phyloP scores from a whole-genome alignment of 306 rosid species.

The cucumber (Cucumis sativus) region DNA sequence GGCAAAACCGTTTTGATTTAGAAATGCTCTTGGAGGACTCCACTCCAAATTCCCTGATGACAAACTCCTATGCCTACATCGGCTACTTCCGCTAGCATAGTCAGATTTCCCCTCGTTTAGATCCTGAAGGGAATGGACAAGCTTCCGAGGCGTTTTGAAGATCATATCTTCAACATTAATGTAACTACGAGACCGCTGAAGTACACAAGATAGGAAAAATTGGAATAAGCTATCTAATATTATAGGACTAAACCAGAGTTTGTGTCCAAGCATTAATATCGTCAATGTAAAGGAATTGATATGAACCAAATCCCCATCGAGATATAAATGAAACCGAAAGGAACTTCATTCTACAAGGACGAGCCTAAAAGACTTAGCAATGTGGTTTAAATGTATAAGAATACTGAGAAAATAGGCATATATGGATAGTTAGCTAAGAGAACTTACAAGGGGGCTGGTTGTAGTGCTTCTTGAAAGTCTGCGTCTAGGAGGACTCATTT shows the following conservation, averaged over 20 bases:
- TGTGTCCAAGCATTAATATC: neutral
- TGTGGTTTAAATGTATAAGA: neutral
- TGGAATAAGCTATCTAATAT: neutral
- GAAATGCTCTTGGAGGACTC: constrained; percentile 38
- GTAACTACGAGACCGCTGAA: constrained; percentile 39
- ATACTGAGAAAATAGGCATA: neutral
- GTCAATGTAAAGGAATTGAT: neutral
- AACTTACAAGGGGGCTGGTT: constrained; percentile 62
- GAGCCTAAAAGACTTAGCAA: neutral
- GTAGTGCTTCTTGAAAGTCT: constrained; percentile 52
- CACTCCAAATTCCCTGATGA: constrained; percentile 38
- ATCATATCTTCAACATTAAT: constrained; percentile 34
- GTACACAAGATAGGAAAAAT: constrained; percentile 8
- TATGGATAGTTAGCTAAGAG: neutral
- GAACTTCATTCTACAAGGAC: neutral
- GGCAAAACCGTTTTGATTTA: constrained; percentile 22
- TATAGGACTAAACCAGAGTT: neutral
- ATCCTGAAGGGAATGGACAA: constrained; percentile 69
- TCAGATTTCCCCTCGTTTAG: constrained; percentile 24
- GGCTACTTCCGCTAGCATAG: constrained; percentile 24
- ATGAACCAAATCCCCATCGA: neutral
- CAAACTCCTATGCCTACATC: constrained; percentile 32
- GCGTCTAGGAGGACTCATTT: constrained; percentile 27
- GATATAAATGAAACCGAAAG: neutral
- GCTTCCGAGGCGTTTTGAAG: constrained; percentile 63